Evolutionary conservation across 306 rosid species (phyloP), one percentile per base, ranked within the genome.

Genomic region (Senna siamea): DNA sequence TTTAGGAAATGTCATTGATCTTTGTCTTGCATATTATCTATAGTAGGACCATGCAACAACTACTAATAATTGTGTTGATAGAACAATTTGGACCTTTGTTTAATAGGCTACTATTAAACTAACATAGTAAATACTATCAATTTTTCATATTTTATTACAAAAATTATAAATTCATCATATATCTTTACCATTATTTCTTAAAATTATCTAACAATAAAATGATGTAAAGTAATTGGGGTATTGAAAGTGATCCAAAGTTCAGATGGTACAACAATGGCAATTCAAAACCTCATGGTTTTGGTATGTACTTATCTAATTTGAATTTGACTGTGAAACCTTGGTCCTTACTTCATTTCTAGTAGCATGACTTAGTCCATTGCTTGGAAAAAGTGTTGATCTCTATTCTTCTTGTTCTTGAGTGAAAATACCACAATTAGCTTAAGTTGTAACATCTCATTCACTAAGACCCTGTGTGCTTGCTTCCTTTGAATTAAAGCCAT

Each of bases 221-320:
- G 28, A 69, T 77, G 63, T 66, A 46, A 90, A 93, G 98, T 71
- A 91, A 93, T 23, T 93, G 98, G 98, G 96, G 93, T 51, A 93
- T 97, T 20, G 98, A 93, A 85, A 90, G 82, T 77, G 97, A 93
- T 85, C 96, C 98, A 32, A 90, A 87, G 69, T 93, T 93, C 78
- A 89, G 90, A 93, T 97, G 97, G 69, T 89, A 91, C 79, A 97
- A 93, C 86, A 93, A 86, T 83, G 98, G 98, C 57, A 93, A 93
- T 84, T 87, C 97, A n/a, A 92, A 93, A 32, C 96, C 98, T 73
- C 93, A 90, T 57, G 96, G 98, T 66, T 93, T 90, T 85, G 98
- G 97, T 93, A 79, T 53, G 86, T 60, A 43, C 57, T 19, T 68
- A 22, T 48, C 57, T 44, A 17, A 13, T 66, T 60, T 64, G 32